Conservation (phyloP, 139 green algal species). For the Chlorella sp. region DNA sequence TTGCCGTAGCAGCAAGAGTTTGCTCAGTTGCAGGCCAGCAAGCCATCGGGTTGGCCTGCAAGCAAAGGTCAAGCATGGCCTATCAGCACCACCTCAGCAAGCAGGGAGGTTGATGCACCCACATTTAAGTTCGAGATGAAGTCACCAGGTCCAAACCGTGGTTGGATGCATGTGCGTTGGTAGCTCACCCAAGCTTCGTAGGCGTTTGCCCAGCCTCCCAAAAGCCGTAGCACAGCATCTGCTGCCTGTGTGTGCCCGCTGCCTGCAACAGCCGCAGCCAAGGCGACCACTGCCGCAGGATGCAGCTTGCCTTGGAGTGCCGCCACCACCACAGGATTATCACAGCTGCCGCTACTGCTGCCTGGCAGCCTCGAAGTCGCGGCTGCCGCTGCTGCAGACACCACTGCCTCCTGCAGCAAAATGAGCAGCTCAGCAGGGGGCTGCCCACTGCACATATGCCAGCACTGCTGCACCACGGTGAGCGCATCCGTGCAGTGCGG, state of each 20-base stretch:
- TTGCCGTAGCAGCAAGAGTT: background rate
- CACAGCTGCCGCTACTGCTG: background rate
- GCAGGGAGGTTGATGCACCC: too few relatives aligned
- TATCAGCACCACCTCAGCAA: too few relatives aligned
- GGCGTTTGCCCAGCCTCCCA: background rate
- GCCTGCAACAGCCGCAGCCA: slow-evolving; percentile 14
- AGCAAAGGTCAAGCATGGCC: background rate
- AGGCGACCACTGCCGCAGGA: background rate
- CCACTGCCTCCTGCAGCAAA: slow-evolving; percentile 8
- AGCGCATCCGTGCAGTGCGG: background rate
- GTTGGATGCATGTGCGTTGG: too few relatives aligned
- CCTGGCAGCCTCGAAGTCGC: background rate
- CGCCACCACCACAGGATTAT: background rate
- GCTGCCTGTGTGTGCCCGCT: background rate
- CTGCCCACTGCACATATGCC: background rate
- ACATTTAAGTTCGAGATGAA: too few relatives aligned
- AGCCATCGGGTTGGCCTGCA: background rate
- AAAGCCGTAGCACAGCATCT: background rate
- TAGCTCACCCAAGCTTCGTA: background rate
- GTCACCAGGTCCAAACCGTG: too few relatives aligned
- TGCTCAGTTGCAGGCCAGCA: background rate
- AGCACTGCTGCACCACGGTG: background rate
- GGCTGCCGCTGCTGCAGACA: background rate
- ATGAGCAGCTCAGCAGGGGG: background rate
- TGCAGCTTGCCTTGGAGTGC: slow-evolving; percentile 19